Conservation (phyloP, 495 filamentous ascomycete genomes). For the Podospora bellae-mahoneyi region DNA sequence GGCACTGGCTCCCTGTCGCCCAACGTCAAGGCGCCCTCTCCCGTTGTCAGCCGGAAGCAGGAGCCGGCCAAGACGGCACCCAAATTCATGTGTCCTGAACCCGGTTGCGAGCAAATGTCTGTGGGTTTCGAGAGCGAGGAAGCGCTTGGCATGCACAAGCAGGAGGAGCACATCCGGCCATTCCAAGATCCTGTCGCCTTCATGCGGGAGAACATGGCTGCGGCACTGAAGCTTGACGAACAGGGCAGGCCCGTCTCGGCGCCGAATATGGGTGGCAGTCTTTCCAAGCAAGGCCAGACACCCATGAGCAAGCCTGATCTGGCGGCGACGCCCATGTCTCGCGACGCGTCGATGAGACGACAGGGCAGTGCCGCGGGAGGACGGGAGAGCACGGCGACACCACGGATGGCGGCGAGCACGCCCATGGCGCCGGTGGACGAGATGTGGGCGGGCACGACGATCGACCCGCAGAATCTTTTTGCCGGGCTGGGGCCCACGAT, state of each 20-base stretch:
- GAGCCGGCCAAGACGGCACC: slow-evolving; percentile 30
- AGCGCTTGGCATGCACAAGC: slow-evolving; percentile 47
- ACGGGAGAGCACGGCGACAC: slow-evolving; percentile 25
- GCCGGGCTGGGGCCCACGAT: slow-evolving; percentile 26
- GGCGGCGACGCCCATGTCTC: slow-evolving; percentile 45
- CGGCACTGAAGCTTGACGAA: slow-evolving; percentile 43
- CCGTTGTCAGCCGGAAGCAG: slow-evolving; percentile 45
- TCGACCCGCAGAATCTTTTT: slow-evolving; percentile 48
- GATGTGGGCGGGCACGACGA: slow-evolving; percentile 38
- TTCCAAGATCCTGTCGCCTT: slow-evolving; percentile 52
- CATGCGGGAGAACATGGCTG: slow-evolving; percentile 44
- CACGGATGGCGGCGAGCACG: slow-evolving; percentile 20
- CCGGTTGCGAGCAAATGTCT: slow-evolving; percentile 44
- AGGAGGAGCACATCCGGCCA: slow-evolving; percentile 54
- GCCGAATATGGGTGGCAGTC: slow-evolving; percentile 32
- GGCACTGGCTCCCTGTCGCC: slow-evolving; percentile 45
- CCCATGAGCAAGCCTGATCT: slow-evolving; percentile 36
- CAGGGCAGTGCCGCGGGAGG: slow-evolving; percentile 39
- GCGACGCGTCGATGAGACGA: slow-evolving; percentile 44
- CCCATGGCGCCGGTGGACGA: slow-evolving; percentile 27
- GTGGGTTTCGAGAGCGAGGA: slow-evolving; percentile 54
- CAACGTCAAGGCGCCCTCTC: slow-evolving; percentile 44
- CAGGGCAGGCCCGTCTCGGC: slow-evolving; percentile 42
- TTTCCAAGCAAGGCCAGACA: slow-evolving; percentile 46
- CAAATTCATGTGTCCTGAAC: slow-evolving; percentile 43